phyloP scores from a whole-genome alignment of 176 grass and related monocot species.

The Eragrostis nindensis region DNA sequence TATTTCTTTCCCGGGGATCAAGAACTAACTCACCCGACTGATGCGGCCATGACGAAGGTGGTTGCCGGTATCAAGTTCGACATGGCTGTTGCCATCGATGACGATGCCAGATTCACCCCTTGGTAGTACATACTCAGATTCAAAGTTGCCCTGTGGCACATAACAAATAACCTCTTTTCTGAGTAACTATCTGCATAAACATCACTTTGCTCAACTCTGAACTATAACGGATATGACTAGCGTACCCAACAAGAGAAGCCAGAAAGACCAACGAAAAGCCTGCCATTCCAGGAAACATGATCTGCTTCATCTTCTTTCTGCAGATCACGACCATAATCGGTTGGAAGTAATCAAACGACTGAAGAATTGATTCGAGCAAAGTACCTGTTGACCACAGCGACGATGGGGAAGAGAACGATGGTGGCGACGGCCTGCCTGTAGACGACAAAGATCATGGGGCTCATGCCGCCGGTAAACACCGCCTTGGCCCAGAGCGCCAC shows the following conservation, averaged over 20 bases:
- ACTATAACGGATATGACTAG: background rate
- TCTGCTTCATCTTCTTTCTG: constrained; percentile 53
- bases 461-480: constrained; percentile 64
- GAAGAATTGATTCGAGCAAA: background rate
- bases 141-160: constrained; percentile 45
- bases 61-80: constrained; percentile 57
- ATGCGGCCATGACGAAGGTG: constrained; percentile 72
- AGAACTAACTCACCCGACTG: constrained; percentile 57
- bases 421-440: constrained; percentile 72
- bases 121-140: constrained; percentile 67
- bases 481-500: constrained; percentile 66
- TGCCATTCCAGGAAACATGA: constrained; percentile 31
- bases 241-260: constrained; percentile 67
- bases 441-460: constrained; percentile 75
- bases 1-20: no score
- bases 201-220: no score
- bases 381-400: constrained; percentile 44
- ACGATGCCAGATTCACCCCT: constrained; percentile 50
- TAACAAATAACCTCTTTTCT: background rate
- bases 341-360: background rate
- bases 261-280: constrained; percentile 71
- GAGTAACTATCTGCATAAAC: background rate
- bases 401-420: constrained; percentile 44
- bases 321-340: background rate
- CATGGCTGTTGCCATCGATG: constrained; percentile 84